Evolutionary conservation across 164 flowering plant species (phyloP), one percentile per base, ranked within the genome.

Genomic region (Dillenia turbinata): DNA sequence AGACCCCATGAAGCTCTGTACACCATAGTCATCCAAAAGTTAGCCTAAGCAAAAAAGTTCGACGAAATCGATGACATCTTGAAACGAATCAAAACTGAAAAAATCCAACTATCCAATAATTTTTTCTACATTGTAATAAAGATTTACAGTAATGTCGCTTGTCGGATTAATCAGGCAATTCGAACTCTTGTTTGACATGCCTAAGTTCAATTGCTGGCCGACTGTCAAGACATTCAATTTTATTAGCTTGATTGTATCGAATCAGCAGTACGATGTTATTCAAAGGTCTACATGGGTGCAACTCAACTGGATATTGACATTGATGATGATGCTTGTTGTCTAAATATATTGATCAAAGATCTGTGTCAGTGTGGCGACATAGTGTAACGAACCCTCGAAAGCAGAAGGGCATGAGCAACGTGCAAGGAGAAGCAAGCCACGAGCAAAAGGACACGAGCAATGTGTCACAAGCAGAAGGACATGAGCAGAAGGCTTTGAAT

Each of bases 291-390:
- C 54, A 15, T 69, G 65, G 74, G 74, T 56, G 90, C 89, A 44
- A 59, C 85, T 13, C 61, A 61, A 24, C 58, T 93, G 74, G 93
- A 92, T 17, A 67, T 93, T 16, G 81, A 69, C 51, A 68, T 88
- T 47, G 98, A 93, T 73, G 79, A 87, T 47, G 98, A 93, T 73
- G 79, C 88, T 19, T 88, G 96, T 69, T 76, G 85, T 55, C 68
- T 93, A 44, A 93, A 88, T 66, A 90, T 90, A 63, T 74, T 93
- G 44, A 69, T 90, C 12, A 93, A 87, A 66, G 98, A 90, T 44
- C 69, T 93, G 66, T 87, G 94, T 55, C 72, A 77, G 52, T 61
- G 69, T 64, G 92, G 85, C 68, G 70, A 78, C 12, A 52, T n/a
- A n/a, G n/a, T n/a, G n/a, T n/a, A n/a, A n/a, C n/a, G n/a, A n/a